Evolutionary conservation across 768 basidiomycete species (phyloP).

Genomic region (Mycena chlorophos): DNA sequence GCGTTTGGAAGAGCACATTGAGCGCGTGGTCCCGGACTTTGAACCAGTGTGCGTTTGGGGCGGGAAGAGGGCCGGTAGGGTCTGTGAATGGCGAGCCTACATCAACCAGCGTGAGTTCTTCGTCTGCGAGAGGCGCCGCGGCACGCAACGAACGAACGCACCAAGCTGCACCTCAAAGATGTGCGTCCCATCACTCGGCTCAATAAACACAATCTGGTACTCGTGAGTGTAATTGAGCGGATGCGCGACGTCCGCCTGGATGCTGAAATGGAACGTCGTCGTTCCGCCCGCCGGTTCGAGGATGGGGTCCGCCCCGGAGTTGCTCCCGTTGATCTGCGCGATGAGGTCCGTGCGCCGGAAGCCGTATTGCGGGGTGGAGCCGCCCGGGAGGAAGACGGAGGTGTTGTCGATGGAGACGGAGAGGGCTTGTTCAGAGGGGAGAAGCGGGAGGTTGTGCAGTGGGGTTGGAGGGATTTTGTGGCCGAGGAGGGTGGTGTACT

Average conservation of each 20-base stretch:
- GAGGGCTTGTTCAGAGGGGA: constrained; percentile 49
- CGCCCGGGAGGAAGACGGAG: constrained; percentile 56
- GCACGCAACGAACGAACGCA: constrained; percentile 24
- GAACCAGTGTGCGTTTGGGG: constrained; percentile 45
- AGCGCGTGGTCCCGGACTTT: constrained; percentile 58
- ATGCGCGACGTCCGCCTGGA: constrained; percentile 38
- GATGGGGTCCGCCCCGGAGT: constrained; percentile 36
- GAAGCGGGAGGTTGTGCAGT: constrained; percentile 36
- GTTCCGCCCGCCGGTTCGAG: constrained; percentile 46
- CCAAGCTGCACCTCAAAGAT: constrained; percentile 62
- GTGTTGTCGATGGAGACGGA: constrained; percentile 56
- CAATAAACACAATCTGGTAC: constrained; percentile 65
- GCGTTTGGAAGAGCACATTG: constrained; percentile 49
- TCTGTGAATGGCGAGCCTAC: constrained; percentile 60
- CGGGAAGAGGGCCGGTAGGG: constrained; percentile 46
- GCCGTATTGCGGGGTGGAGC: constrained; percentile 48
- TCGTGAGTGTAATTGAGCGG: constrained; percentile 58
- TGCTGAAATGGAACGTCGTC: constrained; percentile 52
- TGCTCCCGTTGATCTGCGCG: constrained; percentile 43
- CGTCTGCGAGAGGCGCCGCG: background rate
- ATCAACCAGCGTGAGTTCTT: background rate
- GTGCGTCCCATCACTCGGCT: constrained; percentile 59
- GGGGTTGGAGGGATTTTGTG: constrained; percentile 43
- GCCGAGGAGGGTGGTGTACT: constrained; percentile 50
- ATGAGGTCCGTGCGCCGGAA: constrained; percentile 64